These are phyloP conservation scores for Beta corolliflora DNA, from an alignment of 179 eudicot genomes.

Conservation along the genomic window DNA sequence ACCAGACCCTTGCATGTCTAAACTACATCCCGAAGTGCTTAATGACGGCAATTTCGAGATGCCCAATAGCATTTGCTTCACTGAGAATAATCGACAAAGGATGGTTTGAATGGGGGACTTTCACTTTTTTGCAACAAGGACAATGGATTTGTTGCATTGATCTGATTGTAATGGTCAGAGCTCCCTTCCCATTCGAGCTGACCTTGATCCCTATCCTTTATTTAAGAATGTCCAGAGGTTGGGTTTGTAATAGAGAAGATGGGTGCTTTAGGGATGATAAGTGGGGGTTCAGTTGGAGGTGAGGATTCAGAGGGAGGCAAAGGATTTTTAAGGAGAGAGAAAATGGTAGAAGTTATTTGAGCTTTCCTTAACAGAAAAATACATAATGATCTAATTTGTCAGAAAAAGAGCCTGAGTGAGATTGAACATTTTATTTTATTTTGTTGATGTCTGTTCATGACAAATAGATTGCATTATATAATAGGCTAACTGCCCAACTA, in stretches of 20 bases:
- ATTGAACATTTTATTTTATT: neutral
- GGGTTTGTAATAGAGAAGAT: neutral
- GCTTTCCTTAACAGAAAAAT: neutral
- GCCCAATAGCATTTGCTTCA: constrained; percentile 1
- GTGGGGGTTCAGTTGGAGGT: neutral
- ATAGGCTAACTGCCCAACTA: too few relatives aligned
- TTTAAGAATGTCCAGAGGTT: neutral
- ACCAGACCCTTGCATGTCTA: neutral
- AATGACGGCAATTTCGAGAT: too few relatives aligned
- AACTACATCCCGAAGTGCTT: constrained; percentile 4
- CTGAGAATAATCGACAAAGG: constrained; percentile 33
- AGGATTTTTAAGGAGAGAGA: neutral
- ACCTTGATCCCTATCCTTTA: constrained; percentile 24
- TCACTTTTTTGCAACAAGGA: constrained; percentile 66
- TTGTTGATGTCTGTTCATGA: neutral
- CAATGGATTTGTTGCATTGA: constrained; percentile 68
- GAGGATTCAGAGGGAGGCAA: neutral
- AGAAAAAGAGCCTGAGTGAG: neutral
- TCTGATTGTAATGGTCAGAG: constrained; percentile 34
- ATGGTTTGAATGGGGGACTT: constrained; percentile 61
- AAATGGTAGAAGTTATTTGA: neutral
- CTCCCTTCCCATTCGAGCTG: constrained; percentile 58
- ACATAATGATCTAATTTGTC: neutral
- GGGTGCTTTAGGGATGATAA: constrained; percentile 4
- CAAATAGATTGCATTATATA: neutral